These are phyloP conservation scores for Rhizopus stolonifer DNA, from an alignment of 371 early-diverging fungal species.

Conservation along the genomic window DNA sequence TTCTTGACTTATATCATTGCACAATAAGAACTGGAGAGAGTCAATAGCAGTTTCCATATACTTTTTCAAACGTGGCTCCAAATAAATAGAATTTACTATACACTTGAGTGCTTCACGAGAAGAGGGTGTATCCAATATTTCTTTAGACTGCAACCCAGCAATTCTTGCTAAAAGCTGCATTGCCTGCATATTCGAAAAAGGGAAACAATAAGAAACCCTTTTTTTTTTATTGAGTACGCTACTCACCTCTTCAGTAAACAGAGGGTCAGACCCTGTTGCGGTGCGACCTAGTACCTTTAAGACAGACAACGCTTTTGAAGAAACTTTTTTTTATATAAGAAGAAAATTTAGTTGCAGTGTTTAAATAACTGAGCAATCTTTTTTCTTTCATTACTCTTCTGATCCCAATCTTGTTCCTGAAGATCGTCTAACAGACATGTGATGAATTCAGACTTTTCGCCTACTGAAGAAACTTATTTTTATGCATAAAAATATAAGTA, in stretches of 20 bases:
- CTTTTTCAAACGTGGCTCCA: slow-evolving; percentile 42
- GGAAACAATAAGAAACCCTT: too few relatives aligned
- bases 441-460: slow-evolving; percentile 17
- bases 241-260: slow-evolving; percentile 27
- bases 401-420: slow-evolving; percentile 7
- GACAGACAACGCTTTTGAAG: slow-evolving; percentile 16
- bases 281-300: slow-evolving; percentile 25
- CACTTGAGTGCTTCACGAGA: slow-evolving; percentile 59
- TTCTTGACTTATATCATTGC: slow-evolving; percentile 30
- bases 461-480: slow-evolving; percentile 8
- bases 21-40: neutral
- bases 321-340: slow-evolving; percentile 7
- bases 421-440: slow-evolving; percentile 16
- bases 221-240: too few relatives aligned
- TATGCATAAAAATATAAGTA: neutral
- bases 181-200: slow-evolving; percentile 22
- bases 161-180: slow-evolving; percentile 22
- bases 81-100: slow-evolving; percentile 55
- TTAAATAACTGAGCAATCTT: neutral
- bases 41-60: slow-evolving; percentile 37
- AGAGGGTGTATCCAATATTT: slow-evolving; percentile 22
- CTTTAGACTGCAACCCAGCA: slow-evolving; percentile 23
- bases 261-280: slow-evolving; percentile 20
- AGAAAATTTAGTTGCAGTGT: neutral
- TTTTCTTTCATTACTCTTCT: slow-evolving; percentile 2